Percentiles rank a stretch among this genome's conserved stretches.
Conservation (phyloP, 352 stramenopile species). For the Phytopythium delawarense region DNA sequence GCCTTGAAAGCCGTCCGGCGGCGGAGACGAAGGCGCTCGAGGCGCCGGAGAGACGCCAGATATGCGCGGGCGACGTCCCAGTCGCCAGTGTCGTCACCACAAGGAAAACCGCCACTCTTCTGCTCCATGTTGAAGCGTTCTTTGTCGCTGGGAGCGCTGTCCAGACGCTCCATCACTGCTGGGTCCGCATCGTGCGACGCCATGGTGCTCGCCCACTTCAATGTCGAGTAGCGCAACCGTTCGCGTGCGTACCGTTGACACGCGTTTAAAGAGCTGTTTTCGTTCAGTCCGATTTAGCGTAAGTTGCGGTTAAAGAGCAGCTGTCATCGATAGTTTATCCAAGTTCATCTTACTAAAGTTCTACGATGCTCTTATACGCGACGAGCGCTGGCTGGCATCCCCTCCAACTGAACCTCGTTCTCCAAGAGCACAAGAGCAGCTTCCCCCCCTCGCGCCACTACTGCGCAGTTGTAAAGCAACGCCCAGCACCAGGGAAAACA, state of each 20-base stretch:
- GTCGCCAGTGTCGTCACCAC: neutral
- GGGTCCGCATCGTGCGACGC: neutral
- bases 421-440: conserved; percentile 20
- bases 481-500: neutral
- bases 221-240: neutral
- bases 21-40: conserved; percentile 8
- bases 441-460: neutral
- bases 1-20: conserved; percentile 8
- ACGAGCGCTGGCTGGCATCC: neutral
- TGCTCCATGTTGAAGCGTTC: neutral
- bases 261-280: neutral
- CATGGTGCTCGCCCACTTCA: neutral
- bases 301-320: no score
- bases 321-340: no score
- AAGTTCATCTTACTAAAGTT: neutral
- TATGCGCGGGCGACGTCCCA: neutral
- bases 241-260: neutral
- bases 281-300: neutral
- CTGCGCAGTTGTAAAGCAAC: no score
- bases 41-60: conserved; percentile 5
- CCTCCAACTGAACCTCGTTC: neutral
- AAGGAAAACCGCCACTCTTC: neutral
- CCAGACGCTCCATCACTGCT: neutral
- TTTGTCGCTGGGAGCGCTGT: neutral
- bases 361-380: neutral